Evolutionary conservation across 106 monocot species (phyloP).

Genomic region (Cymbidium sinense): DNA sequence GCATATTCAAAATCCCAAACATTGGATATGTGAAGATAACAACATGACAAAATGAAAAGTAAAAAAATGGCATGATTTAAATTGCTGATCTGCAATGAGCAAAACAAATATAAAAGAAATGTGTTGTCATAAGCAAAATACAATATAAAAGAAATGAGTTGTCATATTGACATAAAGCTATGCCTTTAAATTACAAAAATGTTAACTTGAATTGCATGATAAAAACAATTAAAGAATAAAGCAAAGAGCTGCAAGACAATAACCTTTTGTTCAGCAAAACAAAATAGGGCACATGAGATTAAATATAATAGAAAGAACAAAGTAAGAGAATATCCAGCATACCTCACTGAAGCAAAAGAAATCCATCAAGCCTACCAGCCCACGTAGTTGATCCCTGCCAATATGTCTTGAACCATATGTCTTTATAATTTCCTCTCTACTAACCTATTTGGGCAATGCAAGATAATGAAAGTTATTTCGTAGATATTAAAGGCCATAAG

Average conservation of each 20-base stretch:
- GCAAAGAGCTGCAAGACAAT: background rate
- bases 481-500: background rate
- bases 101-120: background rate
- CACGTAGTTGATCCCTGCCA: constrained; percentile 73
- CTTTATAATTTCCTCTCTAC: constrained; percentile 48
- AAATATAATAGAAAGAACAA: background rate
- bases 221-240: background rate
- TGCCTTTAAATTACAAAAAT: background rate
- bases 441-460: constrained; percentile 40
- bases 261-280: background rate
- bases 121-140: background rate
- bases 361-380: constrained; percentile 92
- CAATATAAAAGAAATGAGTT: background rate
- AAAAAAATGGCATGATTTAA: background rate
- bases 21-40: background rate
- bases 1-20: background rate
- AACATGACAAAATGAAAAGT: background rate
- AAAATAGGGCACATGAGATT: background rate
- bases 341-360: constrained; percentile 99
- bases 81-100: background rate
- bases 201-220: background rate
- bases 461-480: background rate
- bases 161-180: background rate
- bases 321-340: constrained; percentile 7
- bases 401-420: constrained; percentile 95